Percentiles rank a stretch among this genome's conserved stretches.
phyloP scores from a whole-genome alignment of 148 eudicot species.

The Amaranthus cruentus region DNA sequence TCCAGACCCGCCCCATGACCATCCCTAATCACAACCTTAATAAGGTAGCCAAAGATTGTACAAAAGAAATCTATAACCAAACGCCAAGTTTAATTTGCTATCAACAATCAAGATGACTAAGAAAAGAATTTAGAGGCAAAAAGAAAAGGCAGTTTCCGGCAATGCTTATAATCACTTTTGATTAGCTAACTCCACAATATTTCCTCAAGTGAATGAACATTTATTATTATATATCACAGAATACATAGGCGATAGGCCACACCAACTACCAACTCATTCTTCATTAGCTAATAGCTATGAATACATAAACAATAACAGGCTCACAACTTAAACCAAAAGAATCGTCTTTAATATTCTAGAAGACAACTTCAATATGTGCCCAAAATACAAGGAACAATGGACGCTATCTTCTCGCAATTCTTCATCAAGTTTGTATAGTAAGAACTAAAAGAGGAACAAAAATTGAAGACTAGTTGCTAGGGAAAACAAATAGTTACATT shows the following conservation, averaged over 20 bases:
- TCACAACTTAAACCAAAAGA: conserved; percentile 12
- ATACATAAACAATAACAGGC: conserved; percentile 17
- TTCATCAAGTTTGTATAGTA: conserved; percentile 7
- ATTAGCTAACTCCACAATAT: too few relatives aligned
- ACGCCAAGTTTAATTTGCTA: too few relatives aligned
- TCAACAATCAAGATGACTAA: too few relatives aligned
- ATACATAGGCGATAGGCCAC: conserved; percentile 17
- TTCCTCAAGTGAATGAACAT: too few relatives aligned
- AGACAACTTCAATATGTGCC: conserved; percentile 16
- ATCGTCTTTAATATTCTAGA: neutral
- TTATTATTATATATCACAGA: too few relatives aligned
- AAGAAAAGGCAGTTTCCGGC: too few relatives aligned
- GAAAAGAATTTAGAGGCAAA: too few relatives aligned
- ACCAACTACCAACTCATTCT: neutral
- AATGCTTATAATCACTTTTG: too few relatives aligned
- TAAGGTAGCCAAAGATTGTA: too few relatives aligned
- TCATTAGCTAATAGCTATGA: conserved; percentile 18
- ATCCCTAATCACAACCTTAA: too few relatives aligned
- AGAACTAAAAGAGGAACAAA: neutral
- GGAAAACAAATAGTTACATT: conserved; percentile 7
- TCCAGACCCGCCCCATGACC: too few relatives aligned
- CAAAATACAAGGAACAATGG: conserved; percentile 5
- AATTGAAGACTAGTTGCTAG: neutral
- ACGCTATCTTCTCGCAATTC: conserved; percentile 8
- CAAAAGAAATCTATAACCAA: too few relatives aligned